Evolutionary conservation across 495 filamentous ascomycete species (phyloP).

Genomic region (Schizothecium vesticola): DNA sequence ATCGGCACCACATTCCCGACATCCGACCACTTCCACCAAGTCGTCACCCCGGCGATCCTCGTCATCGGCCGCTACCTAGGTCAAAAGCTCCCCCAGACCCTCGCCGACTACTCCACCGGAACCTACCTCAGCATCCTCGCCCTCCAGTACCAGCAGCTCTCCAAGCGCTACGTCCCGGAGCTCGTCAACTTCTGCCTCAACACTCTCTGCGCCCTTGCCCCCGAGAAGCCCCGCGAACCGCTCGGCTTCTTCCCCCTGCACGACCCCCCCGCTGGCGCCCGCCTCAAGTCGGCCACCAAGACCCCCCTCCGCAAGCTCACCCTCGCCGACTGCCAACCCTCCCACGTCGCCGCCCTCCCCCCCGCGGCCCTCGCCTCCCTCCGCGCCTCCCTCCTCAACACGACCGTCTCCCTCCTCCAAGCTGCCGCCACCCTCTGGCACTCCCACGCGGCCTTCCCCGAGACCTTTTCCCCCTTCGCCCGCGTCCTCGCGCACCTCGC

Average conservation of each 20-base stretch:
- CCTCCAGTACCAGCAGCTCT: conserved; percentile 71
- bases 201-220: conserved; percentile 64
- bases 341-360: conserved; percentile 16
- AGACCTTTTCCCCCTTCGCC: conserved; percentile 61
- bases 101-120: conserved; percentile 64
- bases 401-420: conserved; percentile 54
- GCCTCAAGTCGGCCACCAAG: conserved; percentile 37
- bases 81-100: conserved; percentile 58
- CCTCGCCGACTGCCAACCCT: conserved; percentile 48
- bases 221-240: conserved; percentile 37
- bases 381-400: conserved; percentile 51
- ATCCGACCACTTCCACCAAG: conserved; percentile 92
- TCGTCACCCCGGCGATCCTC: conserved; percentile 82
- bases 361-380: conserved; percentile 38
- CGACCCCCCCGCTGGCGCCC: conserved; percentile 49
- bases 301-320: conserved; percentile 36
- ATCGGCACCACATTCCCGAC: conserved; percentile 85
- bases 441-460: conserved; percentile 62
- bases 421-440: conserved; percentile 58
- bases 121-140: conserved; percentile 72
- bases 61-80: conserved; percentile 77
- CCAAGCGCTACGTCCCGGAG: conserved; percentile 85
- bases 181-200: conserved; percentile 74
- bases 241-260: conserved; percentile 59
- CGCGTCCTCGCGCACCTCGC: conserved; percentile 51